Conservation (phyloP, 768 basidiomycete species). For the Chalciporus piperatus region DNA sequence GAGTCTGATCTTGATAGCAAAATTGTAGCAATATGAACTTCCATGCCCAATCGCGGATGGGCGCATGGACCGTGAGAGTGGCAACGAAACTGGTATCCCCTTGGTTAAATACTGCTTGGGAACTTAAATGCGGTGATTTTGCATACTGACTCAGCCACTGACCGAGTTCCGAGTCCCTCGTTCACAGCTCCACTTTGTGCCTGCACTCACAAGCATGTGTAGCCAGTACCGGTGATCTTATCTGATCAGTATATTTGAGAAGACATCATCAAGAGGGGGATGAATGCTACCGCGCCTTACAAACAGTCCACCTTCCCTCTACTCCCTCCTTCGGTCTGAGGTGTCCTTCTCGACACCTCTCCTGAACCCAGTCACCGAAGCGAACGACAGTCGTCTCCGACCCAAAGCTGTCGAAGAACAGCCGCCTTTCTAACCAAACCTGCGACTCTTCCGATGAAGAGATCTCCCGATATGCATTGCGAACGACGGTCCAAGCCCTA, state of each 20-base stretch:
- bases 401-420: slow-evolving; percentile 43
- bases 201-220: no score
- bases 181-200: no score
- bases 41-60: no score
- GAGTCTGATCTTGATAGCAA: no score
- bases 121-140: no score
- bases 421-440: slow-evolving; percentile 46
- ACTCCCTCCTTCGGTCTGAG: slow-evolving; percentile 55
- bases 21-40: no score
- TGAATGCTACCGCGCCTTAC: slow-evolving; percentile 40
- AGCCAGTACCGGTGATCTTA: background rate
- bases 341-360: slow-evolving; percentile 41
- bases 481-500: slow-evolving; percentile 58
- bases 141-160: no score
- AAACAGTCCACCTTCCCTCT: slow-evolving; percentile 60
- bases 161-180: no score
- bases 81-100: no score
- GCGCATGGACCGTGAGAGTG: no score
- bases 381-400: slow-evolving; percentile 25
- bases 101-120: no score
- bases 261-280: background rate
- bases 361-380: slow-evolving; percentile 56
- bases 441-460: slow-evolving; percentile 37
- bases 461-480: slow-evolving; percentile 63
- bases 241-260: background rate